Percentiles rank a stretch among this genome's conserved stretches.
Conservation (phyloP, 2,329 filamentous ascomycete species). For the Claviceps lovelessii region DNA sequence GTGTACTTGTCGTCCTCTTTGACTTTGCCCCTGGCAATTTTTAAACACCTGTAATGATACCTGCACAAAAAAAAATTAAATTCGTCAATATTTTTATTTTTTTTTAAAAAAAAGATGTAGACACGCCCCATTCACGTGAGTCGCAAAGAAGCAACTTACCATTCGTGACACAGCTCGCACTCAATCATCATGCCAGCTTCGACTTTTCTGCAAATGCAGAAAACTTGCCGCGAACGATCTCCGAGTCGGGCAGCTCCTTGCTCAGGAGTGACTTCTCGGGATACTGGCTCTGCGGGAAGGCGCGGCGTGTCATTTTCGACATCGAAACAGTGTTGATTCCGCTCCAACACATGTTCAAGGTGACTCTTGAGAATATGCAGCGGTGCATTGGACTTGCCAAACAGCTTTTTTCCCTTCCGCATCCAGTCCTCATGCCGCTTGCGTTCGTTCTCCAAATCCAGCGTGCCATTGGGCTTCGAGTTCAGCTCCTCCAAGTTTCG, state of each 20-base stretch:
- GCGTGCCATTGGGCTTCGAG: slow-evolving; percentile 78
- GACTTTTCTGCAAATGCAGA: slow-evolving; percentile 86
- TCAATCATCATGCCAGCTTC: slow-evolving; percentile 99
- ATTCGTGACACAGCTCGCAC: slow-evolving; percentile 94
- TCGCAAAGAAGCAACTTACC: slow-evolving; percentile 41
- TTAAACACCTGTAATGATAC: slow-evolving; percentile 97
- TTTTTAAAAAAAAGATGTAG: background rate
- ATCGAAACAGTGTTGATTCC: slow-evolving; percentile 86
- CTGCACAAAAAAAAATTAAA: slow-evolving; percentile 24
- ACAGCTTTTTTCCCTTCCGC: slow-evolving; percentile 92
- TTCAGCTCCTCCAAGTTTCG: slow-evolving; percentile 78
- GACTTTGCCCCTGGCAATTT: slow-evolving; percentile 92
- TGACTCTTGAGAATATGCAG: slow-evolving; percentile 90
- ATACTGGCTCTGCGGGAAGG: slow-evolving; percentile 81
- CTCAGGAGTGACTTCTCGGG: slow-evolving; percentile 56
- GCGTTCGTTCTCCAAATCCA: slow-evolving; percentile 86
- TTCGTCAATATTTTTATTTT: background rate
- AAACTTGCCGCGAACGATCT: slow-evolving; percentile 62
- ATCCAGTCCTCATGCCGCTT: slow-evolving; percentile 98
- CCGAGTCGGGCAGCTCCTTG: slow-evolving; percentile 42
- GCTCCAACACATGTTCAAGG: slow-evolving; percentile 82
- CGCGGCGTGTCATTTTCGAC: slow-evolving; percentile 70
- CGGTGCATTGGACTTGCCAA: slow-evolving; percentile 94
- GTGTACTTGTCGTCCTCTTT: slow-evolving; percentile 98
- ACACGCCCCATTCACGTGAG: background rate